Evolutionary conservation across 768 basidiomycete genomes (phyloP).

Genomic region (Amanita rimosa): DNA sequence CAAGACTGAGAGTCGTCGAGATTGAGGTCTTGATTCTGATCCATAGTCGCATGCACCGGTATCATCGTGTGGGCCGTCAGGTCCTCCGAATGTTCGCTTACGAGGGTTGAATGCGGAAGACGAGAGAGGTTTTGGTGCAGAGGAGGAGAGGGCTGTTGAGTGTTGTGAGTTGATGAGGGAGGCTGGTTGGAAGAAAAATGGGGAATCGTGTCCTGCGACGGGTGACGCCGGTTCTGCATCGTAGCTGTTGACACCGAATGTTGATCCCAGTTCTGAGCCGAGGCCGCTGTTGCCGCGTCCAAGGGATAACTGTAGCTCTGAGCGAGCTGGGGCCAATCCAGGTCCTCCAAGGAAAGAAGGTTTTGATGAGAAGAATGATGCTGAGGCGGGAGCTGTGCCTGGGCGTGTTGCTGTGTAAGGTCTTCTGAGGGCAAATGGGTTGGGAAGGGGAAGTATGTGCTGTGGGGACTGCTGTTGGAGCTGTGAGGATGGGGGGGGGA

Average conservation of each 20-base stretch:
- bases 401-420: constrained; percentile 53
- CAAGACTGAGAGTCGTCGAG: constrained; percentile 75
- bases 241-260: constrained; percentile 8
- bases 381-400: constrained; percentile 62
- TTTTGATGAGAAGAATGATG: constrained; percentile 45
- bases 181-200: constrained; percentile 54
- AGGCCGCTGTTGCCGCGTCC: constrained; percentile 22
- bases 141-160: constrained; percentile 14
- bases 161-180: constrained; percentile 15
- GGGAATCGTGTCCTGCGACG: constrained; percentile 31
- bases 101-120: constrained; percentile 30
- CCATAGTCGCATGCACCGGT: constrained; percentile 50
- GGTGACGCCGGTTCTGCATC: constrained; percentile 13
- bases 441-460: constrained; percentile 47
- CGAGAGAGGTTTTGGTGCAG: constrained; percentile 18
- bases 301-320: constrained; percentile 23
- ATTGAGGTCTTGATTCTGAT: constrained; percentile 65
- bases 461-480: constrained; percentile 25
- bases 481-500: constrained; percentile 13
- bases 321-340: constrained; percentile 37
- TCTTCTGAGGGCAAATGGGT: constrained; percentile 40
- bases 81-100: constrained; percentile 52
- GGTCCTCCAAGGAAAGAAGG: constrained; percentile 36
- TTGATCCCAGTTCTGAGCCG: constrained; percentile 8
- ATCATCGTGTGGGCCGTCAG: constrained; percentile 32